Conservation (phyloP, 1,139 yeast genomes). For the Hemisphaericaspora xylofermentans region DNA sequence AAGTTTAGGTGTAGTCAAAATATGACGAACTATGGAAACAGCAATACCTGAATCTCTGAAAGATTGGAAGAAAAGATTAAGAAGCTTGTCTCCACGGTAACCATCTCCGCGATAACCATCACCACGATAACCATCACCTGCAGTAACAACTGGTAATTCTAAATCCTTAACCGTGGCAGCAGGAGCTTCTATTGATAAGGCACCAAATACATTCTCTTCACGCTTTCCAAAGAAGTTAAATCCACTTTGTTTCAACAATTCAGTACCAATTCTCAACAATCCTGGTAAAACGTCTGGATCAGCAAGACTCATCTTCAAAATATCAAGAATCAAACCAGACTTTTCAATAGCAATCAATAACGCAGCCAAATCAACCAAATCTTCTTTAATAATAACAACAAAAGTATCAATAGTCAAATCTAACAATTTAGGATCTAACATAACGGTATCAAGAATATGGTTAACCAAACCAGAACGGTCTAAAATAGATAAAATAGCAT, state of each 20-base stretch:
- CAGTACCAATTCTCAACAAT: conserved; percentile 23
- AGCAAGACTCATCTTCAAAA: conserved; percentile 23
- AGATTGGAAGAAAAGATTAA: conserved; percentile 25
- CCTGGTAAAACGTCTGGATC: conserved; percentile 33
- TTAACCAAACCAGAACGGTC: conserved; percentile 25
- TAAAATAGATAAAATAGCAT: conserved; percentile 23
- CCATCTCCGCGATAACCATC: not conserved
- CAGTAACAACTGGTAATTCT: too few relatives aligned
- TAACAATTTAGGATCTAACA: conserved; percentile 25
- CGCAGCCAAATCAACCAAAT: conserved; percentile 25
- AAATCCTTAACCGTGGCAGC: too few relatives aligned
- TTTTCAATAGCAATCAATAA: conserved; percentile 28
- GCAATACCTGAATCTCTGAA: conserved; percentile 34
- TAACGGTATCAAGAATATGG: conserved; percentile 24
- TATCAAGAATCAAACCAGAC: conserved; percentile 29
- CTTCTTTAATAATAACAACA: conserved; percentile 21
- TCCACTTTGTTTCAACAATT: conserved; percentile 24
- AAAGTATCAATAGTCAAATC: conserved; percentile 24
- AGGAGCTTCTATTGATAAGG: not conserved
- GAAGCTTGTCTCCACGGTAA: conserved; percentile 26
- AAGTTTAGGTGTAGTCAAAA: conserved; percentile 28
- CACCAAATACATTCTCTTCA: too few relatives aligned
- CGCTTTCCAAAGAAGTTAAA: conserved; percentile 15
- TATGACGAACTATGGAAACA: conserved; percentile 25
- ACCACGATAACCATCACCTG: too few relatives aligned